Conservation (phyloP, 2,329 filamentous ascomycete species). For the Coniochaeta sp. region DNA sequence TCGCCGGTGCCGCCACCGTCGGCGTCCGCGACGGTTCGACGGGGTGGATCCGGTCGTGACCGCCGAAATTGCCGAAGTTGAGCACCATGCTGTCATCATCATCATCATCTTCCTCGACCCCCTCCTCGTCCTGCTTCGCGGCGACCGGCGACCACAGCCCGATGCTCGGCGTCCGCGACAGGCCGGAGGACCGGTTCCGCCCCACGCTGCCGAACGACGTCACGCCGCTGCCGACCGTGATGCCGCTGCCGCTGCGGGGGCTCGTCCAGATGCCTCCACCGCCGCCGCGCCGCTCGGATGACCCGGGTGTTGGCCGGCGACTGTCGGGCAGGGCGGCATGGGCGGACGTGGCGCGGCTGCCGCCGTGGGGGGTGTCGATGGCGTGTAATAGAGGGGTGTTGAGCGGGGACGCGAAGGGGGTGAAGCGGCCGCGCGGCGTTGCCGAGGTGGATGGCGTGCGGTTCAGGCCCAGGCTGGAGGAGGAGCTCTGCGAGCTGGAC, state of each 20-base stretch:
- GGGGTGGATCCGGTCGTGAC: conserved; percentile 17
- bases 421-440: conserved; percentile 30
- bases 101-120: conserved; percentile 23
- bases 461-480: neutral
- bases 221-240: conserved; percentile 32
- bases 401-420: conserved; percentile 27
- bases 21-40: neutral
- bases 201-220: conserved; percentile 22
- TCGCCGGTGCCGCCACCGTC: neutral
- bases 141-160: conserved; percentile 39
- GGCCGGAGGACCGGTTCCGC: conserved; percentile 11
- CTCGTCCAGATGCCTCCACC: conserved; percentile 16
- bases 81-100: conserved; percentile 41
- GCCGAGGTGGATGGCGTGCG: conserved; percentile 3
- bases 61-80: conserved; percentile 48
- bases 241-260: conserved; percentile 23
- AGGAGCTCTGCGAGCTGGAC: conserved; percentile 17
- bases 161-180: conserved; percentile 33
- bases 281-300: conserved; percentile 6
- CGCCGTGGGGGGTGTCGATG: conserved; percentile 15
- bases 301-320: conserved; percentile 21
- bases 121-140: conserved; percentile 22
- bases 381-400: no score
- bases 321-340: conserved; percentile 30
- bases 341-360: conserved; percentile 37